Conservation (phyloP, 352 stramenopile genomes). For the Saprolegnia diclina region DNA sequence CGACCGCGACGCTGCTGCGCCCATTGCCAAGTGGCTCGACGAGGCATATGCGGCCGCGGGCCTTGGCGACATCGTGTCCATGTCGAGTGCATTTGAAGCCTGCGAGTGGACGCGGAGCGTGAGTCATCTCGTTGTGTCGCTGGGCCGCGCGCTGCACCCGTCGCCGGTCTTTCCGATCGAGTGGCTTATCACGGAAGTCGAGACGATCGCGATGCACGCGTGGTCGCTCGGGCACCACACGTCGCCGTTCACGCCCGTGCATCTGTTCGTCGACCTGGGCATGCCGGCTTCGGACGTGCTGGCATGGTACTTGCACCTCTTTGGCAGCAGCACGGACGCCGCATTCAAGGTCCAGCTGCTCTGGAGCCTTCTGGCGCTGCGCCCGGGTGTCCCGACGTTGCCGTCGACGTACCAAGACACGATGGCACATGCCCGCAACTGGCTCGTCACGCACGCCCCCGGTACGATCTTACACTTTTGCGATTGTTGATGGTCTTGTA, state of each 20-base stretch:
- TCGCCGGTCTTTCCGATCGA: slow-evolving; percentile 23
- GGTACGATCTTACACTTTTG: not conserved
- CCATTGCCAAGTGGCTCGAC: not conserved
- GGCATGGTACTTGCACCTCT: slow-evolving; percentile 4
- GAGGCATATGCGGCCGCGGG: not conserved
- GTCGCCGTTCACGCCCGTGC: not conserved
- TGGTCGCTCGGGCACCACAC: not conserved
- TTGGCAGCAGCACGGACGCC: not conserved
- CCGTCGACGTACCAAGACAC: not conserved
- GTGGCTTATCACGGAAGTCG: slow-evolving; percentile 3
- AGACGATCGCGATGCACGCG: not conserved
- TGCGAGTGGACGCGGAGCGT: slow-evolving; percentile 5
- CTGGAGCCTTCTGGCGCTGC: not conserved
- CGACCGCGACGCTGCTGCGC: not conserved
- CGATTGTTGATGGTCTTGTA: not conserved
- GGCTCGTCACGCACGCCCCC: not conserved
- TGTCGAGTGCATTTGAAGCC: slow-evolving; percentile 16
- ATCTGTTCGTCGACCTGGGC: not conserved
- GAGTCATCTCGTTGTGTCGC: slow-evolving; percentile 10
- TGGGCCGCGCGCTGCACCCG: slow-evolving; percentile 4
- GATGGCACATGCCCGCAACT: not conserved
- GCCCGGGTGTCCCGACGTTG: not conserved
- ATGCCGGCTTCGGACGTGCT: not conserved
- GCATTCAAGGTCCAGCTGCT: not conserved
- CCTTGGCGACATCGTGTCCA: not conserved